Evolutionary conservation across 2,329 filamentous ascomycete species (phyloP).

Genomic region (Clonostachys solani): DNA sequence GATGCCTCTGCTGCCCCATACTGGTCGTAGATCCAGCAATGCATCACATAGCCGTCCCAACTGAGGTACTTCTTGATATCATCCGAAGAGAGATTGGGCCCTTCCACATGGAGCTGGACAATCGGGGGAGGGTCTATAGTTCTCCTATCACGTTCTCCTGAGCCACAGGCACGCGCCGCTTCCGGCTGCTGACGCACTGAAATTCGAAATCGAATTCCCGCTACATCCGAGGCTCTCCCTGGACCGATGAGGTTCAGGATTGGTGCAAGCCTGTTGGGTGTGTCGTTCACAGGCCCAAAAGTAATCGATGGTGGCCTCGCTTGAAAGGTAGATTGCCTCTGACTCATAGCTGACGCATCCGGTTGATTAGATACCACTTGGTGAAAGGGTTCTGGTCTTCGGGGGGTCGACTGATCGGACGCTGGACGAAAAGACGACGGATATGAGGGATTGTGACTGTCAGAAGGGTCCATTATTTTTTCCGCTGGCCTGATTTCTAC

Average conservation of each 20-base stretch:
- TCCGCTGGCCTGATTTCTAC: too few species aligned
- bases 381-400: too few species aligned
- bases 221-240: conserved; percentile 8
- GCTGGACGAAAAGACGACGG: too few species aligned
- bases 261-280: background rate
- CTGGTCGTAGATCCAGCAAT: conserved; percentile 73
- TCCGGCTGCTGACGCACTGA: conserved; percentile 71
- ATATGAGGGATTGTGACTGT: too few species aligned
- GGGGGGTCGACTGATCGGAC: too few species aligned
- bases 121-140: conserved; percentile 84
- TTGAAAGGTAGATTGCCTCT: too few species aligned
- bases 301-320: too few species aligned
- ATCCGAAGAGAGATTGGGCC: conserved; percentile 47
- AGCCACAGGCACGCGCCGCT: conserved; percentile 76
- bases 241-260: conserved; percentile 18
- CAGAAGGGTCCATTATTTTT: too few species aligned
- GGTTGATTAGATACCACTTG: too few species aligned
- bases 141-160: conserved; percentile 75
- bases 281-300: background rate
- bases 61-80: conserved; percentile 48
- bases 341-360: too few species aligned
- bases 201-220: conserved; percentile 19
- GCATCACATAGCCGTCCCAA: conserved; percentile 66
- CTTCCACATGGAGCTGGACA: conserved; percentile 65
- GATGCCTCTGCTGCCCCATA: conserved; percentile 64